phyloP scores from a whole-genome alignment of 2,329 filamentous ascomycete genomes.

The Aspergillus neotritici region DNA sequence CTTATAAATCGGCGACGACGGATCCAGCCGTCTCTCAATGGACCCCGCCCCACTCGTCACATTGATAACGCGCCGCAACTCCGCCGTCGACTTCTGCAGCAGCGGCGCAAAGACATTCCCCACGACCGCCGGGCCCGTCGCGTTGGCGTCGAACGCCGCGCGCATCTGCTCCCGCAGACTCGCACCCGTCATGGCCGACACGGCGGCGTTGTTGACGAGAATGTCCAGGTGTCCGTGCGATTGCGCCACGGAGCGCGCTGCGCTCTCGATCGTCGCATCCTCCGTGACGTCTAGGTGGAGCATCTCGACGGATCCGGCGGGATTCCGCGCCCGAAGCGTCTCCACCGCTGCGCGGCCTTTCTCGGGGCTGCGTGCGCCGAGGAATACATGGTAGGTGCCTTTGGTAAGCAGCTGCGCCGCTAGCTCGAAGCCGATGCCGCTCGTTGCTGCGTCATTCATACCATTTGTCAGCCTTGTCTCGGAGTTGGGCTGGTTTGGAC shows the following conservation, averaged over 20 bases:
- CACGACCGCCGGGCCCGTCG: constrained; percentile 30
- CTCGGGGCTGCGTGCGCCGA: constrained; percentile 26
- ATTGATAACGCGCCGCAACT: constrained; percentile 24
- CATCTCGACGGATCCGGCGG: constrained; percentile 23
- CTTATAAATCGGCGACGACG: constrained; percentile 20
- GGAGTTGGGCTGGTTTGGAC: background rate
- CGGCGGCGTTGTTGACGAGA: constrained; percentile 26
- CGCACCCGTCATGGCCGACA: background rate
- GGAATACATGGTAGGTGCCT: constrained; percentile 33
- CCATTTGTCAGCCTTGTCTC: background rate
- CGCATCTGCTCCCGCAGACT: constrained; percentile 7
- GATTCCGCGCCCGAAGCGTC: constrained; percentile 21
- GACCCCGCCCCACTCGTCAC: constrained; percentile 31
- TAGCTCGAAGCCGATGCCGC: constrained; percentile 30
- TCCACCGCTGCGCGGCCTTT: constrained; percentile 30
- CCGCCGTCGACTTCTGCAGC: constrained; percentile 15
- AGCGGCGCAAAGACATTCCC: constrained; percentile 30
- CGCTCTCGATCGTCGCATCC: constrained; percentile 26
- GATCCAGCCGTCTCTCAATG: constrained; percentile 21
- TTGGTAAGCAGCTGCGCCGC: constrained; percentile 22
- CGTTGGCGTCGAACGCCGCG: constrained; percentile 31
- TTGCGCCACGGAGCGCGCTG: constrained; percentile 8
- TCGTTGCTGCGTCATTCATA: constrained; percentile 3
- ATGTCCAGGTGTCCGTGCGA: constrained; percentile 19
- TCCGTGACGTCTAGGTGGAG: constrained; percentile 32